Conservation (phyloP, 192 early-diverging fungal genomes). For the Thamnidium elegans region DNA sequence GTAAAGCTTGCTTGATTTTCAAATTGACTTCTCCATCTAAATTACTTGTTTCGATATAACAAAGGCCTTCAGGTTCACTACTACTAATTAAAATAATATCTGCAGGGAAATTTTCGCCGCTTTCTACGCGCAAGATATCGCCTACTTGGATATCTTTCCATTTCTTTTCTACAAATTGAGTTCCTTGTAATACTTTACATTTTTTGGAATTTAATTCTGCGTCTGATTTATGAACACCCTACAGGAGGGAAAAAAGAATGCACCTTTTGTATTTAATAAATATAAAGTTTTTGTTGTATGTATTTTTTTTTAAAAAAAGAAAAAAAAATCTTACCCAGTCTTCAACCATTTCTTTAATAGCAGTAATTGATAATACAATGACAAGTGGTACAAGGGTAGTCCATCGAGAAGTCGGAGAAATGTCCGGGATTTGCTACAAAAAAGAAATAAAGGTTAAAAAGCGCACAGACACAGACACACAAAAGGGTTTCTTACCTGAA, state of each 20-base stretch:
- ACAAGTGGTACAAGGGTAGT: slow-evolving; percentile 83
- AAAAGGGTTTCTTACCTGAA: slow-evolving; percentile 65
- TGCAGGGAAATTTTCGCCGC: slow-evolving; percentile 86
- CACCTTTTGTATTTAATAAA: not conserved
- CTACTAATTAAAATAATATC: slow-evolving; percentile 88
- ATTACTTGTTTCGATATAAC: slow-evolving; percentile 97
- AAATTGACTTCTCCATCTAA: slow-evolving; percentile 97
- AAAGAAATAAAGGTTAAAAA: not conserved
- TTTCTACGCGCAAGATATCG: slow-evolving; percentile 88
- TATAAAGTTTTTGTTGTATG: not conserved
- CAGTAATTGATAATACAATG: slow-evolving; percentile 86
- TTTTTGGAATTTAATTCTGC: slow-evolving; percentile 67
- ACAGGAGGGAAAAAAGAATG: not conserved
- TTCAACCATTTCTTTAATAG: slow-evolving; percentile 91
- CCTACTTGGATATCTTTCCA: slow-evolving; percentile 87
- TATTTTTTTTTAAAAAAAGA: not conserved
- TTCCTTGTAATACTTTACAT: slow-evolving; percentile 60
- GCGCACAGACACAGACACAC: not conserved
- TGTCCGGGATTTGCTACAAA: slow-evolving; percentile 84
- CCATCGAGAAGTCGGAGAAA: slow-evolving; percentile 89
- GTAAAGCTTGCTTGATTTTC: slow-evolving; percentile 91
- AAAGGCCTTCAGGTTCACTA: slow-evolving; percentile 92
- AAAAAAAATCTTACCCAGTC: slow-evolving; percentile 59
- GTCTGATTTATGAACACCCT: slow-evolving; percentile 60
- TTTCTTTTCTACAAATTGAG: slow-evolving; percentile 66